Percentiles rank a stretch among this genome's conserved stretches.
phyloP scores from a whole-genome alignment of 805 yeast genomes.

The Ascoidea rubescens region DNA sequence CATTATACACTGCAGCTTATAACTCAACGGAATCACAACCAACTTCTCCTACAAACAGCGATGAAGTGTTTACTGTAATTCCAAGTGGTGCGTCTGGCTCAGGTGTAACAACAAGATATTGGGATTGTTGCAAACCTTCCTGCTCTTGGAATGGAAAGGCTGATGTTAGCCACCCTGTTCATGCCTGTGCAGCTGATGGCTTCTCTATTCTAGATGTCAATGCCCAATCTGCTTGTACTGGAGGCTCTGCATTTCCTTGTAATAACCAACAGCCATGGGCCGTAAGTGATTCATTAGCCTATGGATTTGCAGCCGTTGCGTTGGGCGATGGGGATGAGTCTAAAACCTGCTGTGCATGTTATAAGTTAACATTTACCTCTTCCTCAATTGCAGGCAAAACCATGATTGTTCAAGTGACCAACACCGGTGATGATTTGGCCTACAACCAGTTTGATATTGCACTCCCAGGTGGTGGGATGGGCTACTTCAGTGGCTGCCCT shows the following conservation, averaged over 20 bases:
- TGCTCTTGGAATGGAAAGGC: conserved; percentile 6
- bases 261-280: conserved; percentile 7
- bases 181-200: conserved; percentile 6
- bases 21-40: too few species aligned
- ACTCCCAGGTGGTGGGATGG: conserved; percentile 8
- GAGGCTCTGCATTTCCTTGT: conserved; percentile 8
- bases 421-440: conserved; percentile 5
- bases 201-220: not conserved
- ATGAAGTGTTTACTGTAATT: not conserved
- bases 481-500: conserved; percentile 2
- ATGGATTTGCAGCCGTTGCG: conserved; percentile 4
- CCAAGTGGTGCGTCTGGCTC: conserved; percentile 4
- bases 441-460: conserved; percentile 4
- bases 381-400: conserved; percentile 3
- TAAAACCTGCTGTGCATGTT: conserved; percentile 4
- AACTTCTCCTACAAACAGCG: too few species aligned
- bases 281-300: conserved; percentile 2
- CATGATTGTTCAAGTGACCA: conserved; percentile 6
- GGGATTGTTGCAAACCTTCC: conserved; percentile 8
- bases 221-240: conserved; percentile 4
- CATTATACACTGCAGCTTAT: too few species aligned
- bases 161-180: conserved; percentile 1
- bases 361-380: conserved; percentile 3
- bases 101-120: conserved; percentile 6
- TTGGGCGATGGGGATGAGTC: conserved; percentile 3